A percentile compares a stretch with the other conserved stretches of the same genome.
phyloP scores from a whole-genome alignment of 108 stramenopile species.

The Conticribra guillardii region DNA sequence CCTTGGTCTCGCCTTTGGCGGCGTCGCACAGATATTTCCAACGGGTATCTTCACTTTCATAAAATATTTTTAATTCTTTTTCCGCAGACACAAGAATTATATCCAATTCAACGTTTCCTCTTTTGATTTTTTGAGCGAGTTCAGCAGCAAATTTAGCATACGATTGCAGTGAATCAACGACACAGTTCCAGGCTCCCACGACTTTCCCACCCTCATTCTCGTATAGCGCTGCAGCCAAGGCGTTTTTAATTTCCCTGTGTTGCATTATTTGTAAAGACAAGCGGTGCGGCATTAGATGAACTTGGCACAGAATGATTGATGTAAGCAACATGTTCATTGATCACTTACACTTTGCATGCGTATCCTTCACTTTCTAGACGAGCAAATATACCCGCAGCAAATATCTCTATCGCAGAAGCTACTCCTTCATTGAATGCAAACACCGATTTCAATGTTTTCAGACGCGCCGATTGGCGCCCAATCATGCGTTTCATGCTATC shows the following conservation, averaged over 20 bases:
- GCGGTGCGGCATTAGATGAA: not conserved
- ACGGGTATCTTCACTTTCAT: conserved; percentile 59
- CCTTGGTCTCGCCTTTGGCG: conserved; percentile 62
- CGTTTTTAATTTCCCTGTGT: conserved; percentile 25
- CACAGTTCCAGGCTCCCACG: conserved; percentile 42
- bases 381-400: conserved; percentile 23
- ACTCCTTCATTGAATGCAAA: conserved; percentile 52
- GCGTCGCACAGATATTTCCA: conserved; percentile 82
- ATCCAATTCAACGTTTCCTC: conserved; percentile 48
- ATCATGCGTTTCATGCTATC: conserved; percentile 64
- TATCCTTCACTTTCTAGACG: conserved; percentile 33
- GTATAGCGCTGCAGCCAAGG: conserved; percentile 14
- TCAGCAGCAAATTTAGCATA: conserved; percentile 45
- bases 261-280: not conserved
- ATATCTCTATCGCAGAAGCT: conserved; percentile 30
- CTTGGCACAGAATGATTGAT: not conserved
- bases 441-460: conserved; percentile 52
- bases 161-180: conserved; percentile 43
- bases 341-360: conserved; percentile 25
- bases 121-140: conserved; percentile 38
- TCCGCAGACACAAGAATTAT: conserved; percentile 43
- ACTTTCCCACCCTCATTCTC: conserved; percentile 41
- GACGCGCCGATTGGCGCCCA: conserved; percentile 34
- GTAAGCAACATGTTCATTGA: not conserved
- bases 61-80: conserved; percentile 48